Evolutionary conservation across 805 yeast species (phyloP).

Genomic region (Cyberlindnera samutprakarnensis): DNA sequence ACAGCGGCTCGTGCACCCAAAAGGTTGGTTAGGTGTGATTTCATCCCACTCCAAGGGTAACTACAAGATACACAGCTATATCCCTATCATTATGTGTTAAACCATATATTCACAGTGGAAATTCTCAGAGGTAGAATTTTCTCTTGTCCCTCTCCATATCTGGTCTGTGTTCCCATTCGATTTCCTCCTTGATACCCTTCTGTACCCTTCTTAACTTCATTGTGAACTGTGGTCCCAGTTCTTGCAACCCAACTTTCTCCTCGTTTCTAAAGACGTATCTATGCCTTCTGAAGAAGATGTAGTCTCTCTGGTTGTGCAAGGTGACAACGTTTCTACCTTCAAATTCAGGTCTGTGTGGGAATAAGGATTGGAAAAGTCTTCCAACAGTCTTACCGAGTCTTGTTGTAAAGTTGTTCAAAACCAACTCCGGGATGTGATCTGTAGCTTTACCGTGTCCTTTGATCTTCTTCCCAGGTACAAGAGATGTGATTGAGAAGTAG

Average conservation of each 20-base stretch:
- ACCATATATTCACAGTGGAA: no score
- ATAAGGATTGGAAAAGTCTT: constrained; percentile 80
- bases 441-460: constrained; percentile 89
- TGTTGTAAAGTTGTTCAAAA: constrained; percentile 87
- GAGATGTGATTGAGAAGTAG: constrained; percentile 77
- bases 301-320: constrained; percentile 93
- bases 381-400: constrained; percentile 92
- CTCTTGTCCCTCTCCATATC: constrained; percentile 96
- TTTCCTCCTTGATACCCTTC: constrained; percentile 84
- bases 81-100: neutral
- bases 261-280: constrained; percentile 85
- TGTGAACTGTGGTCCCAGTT: constrained; percentile 95
- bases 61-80: neutral
- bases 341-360: constrained; percentile 90
- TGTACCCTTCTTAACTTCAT: constrained; percentile 81
- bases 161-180: constrained; percentile 94
- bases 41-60: neutral
- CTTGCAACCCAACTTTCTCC: constrained; percentile 91
- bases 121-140: constrained; percentile 75
- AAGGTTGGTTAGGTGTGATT: neutral
- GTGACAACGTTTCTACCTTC: constrained; percentile 96
- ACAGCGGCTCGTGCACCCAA: no score
- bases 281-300: constrained; percentile 90
- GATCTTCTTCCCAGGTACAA: constrained; percentile 67
- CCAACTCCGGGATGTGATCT: constrained; percentile 83